Percentiles rank a stretch among this genome's conserved stretches.
Evolutionary conservation across 495 filamentous ascomycete species (phyloP).

Genomic region (Lineolata rhizophorae): DNA sequence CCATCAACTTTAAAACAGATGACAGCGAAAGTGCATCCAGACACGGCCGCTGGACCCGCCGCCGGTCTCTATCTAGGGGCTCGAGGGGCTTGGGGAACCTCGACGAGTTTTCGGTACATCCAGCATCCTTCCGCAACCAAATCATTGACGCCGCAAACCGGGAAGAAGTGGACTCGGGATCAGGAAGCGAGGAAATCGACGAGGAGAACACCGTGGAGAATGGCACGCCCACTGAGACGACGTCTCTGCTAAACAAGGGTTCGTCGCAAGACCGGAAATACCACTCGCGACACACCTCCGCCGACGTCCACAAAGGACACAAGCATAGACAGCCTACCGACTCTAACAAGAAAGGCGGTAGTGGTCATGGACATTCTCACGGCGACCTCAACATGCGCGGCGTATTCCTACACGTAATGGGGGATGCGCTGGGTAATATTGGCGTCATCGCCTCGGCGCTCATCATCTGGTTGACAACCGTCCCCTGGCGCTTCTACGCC

Average conservation of each 20-base stretch:
- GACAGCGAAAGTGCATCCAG: too few relatives aligned
- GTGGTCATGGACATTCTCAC: conserved; percentile 48
- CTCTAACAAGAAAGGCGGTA: conserved; percentile 24
- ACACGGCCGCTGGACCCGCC: neutral
- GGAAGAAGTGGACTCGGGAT: conserved; percentile 21
- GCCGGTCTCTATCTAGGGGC: conserved; percentile 14
- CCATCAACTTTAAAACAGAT: neutral
- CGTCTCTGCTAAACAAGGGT: conserved; percentile 13
- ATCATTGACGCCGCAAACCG: conserved; percentile 59
- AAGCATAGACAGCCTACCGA: conserved; percentile 64
- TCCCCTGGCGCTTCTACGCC: conserved; percentile 48
- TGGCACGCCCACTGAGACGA: conserved; percentile 13
- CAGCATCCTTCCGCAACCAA: conserved; percentile 73
- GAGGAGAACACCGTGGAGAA: conserved; percentile 14
- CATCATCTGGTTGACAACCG: conserved; percentile 71
- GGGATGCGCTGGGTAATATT: conserved; percentile 90
- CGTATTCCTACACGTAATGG: conserved; percentile 88
- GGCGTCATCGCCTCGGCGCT: conserved; percentile 88
- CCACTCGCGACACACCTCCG: conserved; percentile 8
- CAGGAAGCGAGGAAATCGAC: conserved; percentile 31
- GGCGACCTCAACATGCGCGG: conserved; percentile 93
- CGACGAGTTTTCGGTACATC: conserved; percentile 58
- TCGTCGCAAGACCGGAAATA: conserved; percentile 19
- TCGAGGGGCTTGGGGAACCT: conserved; percentile 16
- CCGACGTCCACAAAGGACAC: conserved; percentile 36